These are phyloP conservation scores for Paracorniculantispora psalliotae DNA, from an alignment of 2,329 filamentous ascomycete species.

Conservation along the genomic window DNA sequence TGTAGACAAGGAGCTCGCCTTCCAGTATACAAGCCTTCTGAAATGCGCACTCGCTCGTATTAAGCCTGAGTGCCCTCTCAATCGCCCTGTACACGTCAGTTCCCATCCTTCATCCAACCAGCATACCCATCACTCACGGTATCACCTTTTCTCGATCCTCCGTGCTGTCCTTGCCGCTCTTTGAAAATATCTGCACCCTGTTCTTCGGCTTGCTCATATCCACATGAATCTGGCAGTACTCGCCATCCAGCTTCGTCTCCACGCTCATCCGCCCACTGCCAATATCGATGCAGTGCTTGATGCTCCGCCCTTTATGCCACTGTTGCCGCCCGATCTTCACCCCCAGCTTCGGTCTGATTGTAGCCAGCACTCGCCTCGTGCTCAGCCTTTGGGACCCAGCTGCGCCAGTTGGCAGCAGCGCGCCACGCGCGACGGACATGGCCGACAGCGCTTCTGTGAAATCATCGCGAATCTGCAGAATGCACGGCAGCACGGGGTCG, in stretches of 20 bases:
- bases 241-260: constrained; percentile 80
- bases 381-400: neutral
- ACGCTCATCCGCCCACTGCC: constrained; percentile 59
- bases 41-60: constrained; percentile 52
- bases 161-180: constrained; percentile 87
- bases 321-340: constrained; percentile 60
- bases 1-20: constrained; percentile 77
- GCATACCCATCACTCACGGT: constrained; percentile 30
- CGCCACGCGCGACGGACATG: constrained; percentile 34
- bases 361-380: constrained; percentile 21
- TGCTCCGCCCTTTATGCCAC: constrained; percentile 63
- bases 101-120: neutral
- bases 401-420: constrained; percentile 15
- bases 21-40: constrained; percentile 69
- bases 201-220: constrained; percentile 52
- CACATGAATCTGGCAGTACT: constrained; percentile 86
- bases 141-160: constrained; percentile 60
- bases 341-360: constrained; percentile 50
- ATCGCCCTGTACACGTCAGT: constrained; percentile 44
- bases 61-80: constrained; percentile 58
- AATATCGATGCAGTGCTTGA: constrained; percentile 70
- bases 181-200: constrained; percentile 79
- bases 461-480: constrained; percentile 66
- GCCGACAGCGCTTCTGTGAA: constrained; percentile 56
- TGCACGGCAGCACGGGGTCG: constrained; percentile 64